A percentile compares a stretch with the other conserved stretches of the same genome.
phyloP scores from a whole-genome alignment of 805 yeast species.

The Yarrowia bubula region DNA sequence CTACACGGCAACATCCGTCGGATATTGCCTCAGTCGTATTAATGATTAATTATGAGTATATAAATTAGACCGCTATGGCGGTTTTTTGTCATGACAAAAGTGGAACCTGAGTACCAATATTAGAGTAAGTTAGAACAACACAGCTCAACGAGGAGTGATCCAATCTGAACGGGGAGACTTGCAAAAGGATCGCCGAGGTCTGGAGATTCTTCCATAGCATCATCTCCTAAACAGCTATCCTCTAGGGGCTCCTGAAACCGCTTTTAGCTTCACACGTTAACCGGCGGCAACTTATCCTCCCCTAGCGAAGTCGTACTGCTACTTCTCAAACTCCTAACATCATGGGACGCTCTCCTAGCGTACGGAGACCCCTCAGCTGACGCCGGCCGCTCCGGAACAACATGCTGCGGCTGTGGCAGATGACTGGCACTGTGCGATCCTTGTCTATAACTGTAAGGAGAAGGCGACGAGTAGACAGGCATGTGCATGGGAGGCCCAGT shows the following conservation, averaged over 20 bases:
- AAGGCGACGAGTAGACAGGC: constrained; percentile 21
- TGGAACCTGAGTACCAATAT: too few species aligned
- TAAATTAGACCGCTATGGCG: too few species aligned
- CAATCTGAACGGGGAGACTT: too few species aligned
- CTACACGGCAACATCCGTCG: too few species aligned
- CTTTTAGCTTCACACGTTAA: background rate
- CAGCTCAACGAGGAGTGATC: too few species aligned
- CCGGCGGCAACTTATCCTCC: constrained; percentile 10
- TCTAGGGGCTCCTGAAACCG: too few species aligned
- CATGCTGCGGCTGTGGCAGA: constrained; percentile 14
- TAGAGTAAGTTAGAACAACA: too few species aligned
- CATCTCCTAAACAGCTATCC: background rate
- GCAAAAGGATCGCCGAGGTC: too few species aligned
- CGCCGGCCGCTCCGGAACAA: constrained; percentile 22
- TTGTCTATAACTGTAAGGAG: constrained; percentile 15
- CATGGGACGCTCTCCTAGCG: constrained; percentile 6
- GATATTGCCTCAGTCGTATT: too few species aligned
- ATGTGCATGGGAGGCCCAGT: constrained; percentile 20
- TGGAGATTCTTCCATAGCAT: background rate
- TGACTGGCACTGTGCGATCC: constrained; percentile 13
- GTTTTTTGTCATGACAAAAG: too few species aligned
- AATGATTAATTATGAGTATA: too few species aligned
- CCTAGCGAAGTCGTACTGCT: constrained; percentile 9
- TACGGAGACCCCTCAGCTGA: constrained; percentile 22
- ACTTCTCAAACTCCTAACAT: background rate